These are phyloP conservation scores for Euphrasia confusa DNA, from an alignment of 257 asterid genomes.

Conservation along the genomic window DNA sequence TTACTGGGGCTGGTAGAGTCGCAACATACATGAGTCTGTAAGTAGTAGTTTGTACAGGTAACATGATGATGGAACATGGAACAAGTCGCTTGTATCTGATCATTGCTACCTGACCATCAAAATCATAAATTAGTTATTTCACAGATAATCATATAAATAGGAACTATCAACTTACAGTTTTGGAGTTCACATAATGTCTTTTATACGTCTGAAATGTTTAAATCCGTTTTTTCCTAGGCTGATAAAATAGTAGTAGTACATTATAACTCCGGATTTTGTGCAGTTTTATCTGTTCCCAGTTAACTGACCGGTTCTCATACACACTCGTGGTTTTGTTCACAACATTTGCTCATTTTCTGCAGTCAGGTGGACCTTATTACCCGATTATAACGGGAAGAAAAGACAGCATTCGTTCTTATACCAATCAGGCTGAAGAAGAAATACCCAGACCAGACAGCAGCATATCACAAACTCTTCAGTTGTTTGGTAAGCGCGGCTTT, in stretches of 20 bases:
- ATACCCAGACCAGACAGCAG: constrained; percentile 6
- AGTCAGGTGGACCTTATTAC: constrained; percentile 40
- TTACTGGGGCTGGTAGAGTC: background rate
- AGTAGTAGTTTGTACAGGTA: background rate
- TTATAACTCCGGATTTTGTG: background rate
- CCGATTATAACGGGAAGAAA: constrained; percentile 34
- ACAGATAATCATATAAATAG: background rate
- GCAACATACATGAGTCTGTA: background rate
- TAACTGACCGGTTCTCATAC: background rate
- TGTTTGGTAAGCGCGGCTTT: constrained; percentile 1
- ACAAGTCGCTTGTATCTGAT: background rate
- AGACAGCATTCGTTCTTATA: constrained; percentile 28
- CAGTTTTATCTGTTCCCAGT: background rate
- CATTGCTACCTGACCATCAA: background rate
- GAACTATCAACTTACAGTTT: background rate
- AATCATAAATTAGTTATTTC: background rate
- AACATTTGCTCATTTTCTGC: constrained; percentile 3
- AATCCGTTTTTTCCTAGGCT: background rate
- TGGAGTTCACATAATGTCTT: background rate
- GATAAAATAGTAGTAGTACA: background rate
- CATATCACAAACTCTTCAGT: constrained; percentile 2
- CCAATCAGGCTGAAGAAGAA: background rate
- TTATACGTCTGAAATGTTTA: background rate
- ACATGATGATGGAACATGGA: background rate
- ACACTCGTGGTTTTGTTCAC: background rate